These are phyloP conservation scores for Mucor indicus DNA, from an alignment of 371 early-diverging fungal species.

Conservation along the genomic window DNA sequence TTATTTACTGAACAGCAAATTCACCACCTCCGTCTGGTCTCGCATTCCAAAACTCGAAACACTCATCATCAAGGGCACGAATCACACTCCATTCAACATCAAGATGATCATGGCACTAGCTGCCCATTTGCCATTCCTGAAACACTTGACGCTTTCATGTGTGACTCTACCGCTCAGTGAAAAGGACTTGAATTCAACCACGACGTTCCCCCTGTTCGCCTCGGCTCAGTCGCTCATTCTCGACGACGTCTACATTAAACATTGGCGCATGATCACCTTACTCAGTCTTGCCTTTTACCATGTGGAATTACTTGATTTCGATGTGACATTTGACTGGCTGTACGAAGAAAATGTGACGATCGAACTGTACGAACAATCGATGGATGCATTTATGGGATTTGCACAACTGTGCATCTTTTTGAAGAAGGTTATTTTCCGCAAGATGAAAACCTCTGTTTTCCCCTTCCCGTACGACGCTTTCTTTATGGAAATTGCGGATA, in stretches of 20 bases:
- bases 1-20: constrained; percentile 5
- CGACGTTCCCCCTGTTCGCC: constrained; percentile 14
- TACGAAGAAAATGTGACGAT: constrained; percentile 20
- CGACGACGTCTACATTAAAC: constrained; percentile 18
- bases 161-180: constrained; percentile 17
- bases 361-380: constrained; percentile 18
- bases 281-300: constrained; percentile 24
- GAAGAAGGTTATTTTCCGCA: constrained; percentile 18
- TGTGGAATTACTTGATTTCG: constrained; percentile 19
- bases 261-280: constrained; percentile 22
- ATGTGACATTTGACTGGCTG: constrained; percentile 28
- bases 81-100: constrained; percentile 7
- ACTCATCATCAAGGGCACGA: constrained; percentile 9
- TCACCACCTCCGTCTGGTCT: constrained; percentile 13
- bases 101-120: constrained; percentile 22
- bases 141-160: constrained; percentile 13
- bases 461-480: constrained; percentile 30
- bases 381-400: constrained; percentile 29
- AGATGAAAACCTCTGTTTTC: constrained; percentile 17
- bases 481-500: constrained; percentile 20
- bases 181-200: constrained; percentile 15
- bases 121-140: constrained; percentile 16
- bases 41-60: constrained; percentile 15
- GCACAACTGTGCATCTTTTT: constrained; percentile 21
- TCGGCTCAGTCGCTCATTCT: constrained; percentile 13